Percentiles rank a stretch among this genome's conserved stretches.
Conservation (phyloP, 495 filamentous ascomycete genomes). For the Podospora pseudopauciseta region DNA sequence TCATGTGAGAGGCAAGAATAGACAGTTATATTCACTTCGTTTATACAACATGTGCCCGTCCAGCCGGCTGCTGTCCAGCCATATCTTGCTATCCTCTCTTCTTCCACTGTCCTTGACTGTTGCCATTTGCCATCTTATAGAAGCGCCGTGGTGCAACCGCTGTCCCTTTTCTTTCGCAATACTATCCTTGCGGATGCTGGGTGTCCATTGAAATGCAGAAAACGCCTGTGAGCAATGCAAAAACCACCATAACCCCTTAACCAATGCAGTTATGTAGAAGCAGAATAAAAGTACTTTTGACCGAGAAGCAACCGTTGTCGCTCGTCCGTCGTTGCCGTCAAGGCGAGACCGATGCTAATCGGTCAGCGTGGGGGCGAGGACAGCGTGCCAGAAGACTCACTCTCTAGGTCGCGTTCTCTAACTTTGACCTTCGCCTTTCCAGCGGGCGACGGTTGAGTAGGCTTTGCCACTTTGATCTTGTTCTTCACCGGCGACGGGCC, state of each 20-base stretch:
- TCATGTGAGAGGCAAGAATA: neutral
- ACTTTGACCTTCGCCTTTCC: slow-evolving; percentile 37
- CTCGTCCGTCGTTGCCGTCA: neutral
- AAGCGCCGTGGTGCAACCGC: too few species aligned
- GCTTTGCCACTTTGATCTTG: slow-evolving; percentile 46
- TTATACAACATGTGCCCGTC: slow-evolving; percentile 1
- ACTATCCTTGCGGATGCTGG: slow-evolving; percentile 10
- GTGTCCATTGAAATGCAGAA: slow-evolving; percentile 20
- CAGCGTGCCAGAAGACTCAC: slow-evolving; percentile 49
- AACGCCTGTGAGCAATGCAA: slow-evolving; percentile 25
- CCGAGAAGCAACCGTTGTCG: neutral
- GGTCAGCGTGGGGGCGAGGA: slow-evolving; percentile 43
- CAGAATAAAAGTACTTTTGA: slow-evolving; percentile 5
- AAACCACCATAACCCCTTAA: slow-evolving; percentile 21
- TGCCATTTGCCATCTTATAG: too few species aligned
- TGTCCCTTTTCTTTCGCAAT: neutral
- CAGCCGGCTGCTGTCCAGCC: neutral
- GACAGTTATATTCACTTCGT: neutral
- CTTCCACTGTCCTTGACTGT: neutral
- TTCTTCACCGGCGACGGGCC: slow-evolving; percentile 40
- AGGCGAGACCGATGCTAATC: slow-evolving; percentile 6
- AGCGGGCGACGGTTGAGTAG: slow-evolving; percentile 33
- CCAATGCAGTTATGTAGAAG: slow-evolving; percentile 24
- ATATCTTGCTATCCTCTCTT: neutral
- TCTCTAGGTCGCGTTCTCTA: slow-evolving; percentile 43